Percentiles rank a stretch among this genome's conserved stretches.
phyloP scores from a whole-genome alignment of 1,284 basidiomycete species.

The Sanguinoderma infundibulare region DNA sequence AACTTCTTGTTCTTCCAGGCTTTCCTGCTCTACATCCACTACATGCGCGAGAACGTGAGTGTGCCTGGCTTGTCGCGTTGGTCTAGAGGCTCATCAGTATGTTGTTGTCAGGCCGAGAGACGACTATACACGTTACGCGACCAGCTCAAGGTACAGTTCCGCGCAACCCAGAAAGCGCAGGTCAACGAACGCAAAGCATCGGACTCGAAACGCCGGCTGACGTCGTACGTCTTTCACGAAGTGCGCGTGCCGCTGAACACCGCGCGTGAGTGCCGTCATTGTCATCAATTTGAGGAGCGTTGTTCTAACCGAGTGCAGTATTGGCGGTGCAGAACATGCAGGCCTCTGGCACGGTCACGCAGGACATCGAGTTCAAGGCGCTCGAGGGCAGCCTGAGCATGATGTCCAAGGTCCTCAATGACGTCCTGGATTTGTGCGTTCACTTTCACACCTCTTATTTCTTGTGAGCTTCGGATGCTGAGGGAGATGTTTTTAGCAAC shows the following conservation, averaged over 20 bases:
- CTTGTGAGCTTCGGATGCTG: neutral
- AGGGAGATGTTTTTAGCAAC: constrained; percentile 35
- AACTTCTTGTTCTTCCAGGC: constrained; percentile 70
- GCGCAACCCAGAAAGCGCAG: constrained; percentile 84
- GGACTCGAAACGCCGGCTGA: constrained; percentile 82
- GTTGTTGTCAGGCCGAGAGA: constrained; percentile 56
- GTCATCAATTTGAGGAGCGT: too few relatives aligned
- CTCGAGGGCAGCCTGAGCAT: constrained; percentile 84
- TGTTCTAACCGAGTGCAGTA: too few relatives aligned
- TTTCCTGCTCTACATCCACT: constrained; percentile 61
- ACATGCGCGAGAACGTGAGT: constrained; percentile 52
- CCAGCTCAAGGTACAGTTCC: constrained; percentile 78
- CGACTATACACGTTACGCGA: constrained; percentile 65
- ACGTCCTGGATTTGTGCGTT: constrained; percentile 82
- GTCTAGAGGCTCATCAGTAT: neutral
- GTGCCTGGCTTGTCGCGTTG: neutral
- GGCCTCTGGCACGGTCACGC: constrained; percentile 65
- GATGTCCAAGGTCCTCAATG: constrained; percentile 93
- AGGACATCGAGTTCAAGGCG: constrained; percentile 82
- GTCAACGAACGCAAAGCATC: constrained; percentile 81
- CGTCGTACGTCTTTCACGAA: constrained; percentile 63
- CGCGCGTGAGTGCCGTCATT: constrained; percentile 57
- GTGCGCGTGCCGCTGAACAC: constrained; percentile 93
- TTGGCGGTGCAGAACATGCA: constrained; percentile 91
- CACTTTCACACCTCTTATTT: too few relatives aligned